phyloP scores from a whole-genome alignment of 306 rosid species.

The Ziziphus jujuba region DNA sequence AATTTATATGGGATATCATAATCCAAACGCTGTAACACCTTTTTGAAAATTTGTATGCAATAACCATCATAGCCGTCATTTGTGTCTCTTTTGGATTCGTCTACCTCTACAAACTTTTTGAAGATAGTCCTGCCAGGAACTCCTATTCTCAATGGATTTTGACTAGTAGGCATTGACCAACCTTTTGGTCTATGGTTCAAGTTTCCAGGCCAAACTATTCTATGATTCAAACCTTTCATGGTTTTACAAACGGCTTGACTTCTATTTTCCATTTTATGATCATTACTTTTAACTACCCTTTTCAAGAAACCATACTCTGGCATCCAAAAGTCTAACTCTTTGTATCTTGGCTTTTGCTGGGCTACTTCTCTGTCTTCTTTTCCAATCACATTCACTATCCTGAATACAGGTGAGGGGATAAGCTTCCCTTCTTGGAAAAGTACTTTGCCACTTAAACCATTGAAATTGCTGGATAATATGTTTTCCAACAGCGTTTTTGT shows the following conservation, averaged over 20 bases:
- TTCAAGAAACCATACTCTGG: conserved; percentile 33
- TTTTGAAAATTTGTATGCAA: conserved; percentile 47
- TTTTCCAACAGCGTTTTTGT: conserved; percentile 18
- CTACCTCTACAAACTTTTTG: conserved; percentile 57
- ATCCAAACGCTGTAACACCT: conserved; percentile 26
- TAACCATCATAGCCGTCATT: conserved; percentile 42
- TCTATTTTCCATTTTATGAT: not conserved
- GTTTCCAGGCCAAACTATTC: conserved; percentile 70
- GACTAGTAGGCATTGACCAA: conserved; percentile 55
- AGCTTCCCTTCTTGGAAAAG: conserved; percentile 42
- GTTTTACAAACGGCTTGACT: conserved; percentile 9
- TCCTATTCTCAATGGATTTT: conserved; percentile 52
- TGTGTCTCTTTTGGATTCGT: conserved; percentile 17
- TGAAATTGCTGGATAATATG: conserved; percentile 34
- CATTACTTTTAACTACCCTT: not conserved
- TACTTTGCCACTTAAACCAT: conserved; percentile 62
- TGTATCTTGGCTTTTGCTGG: conserved; percentile 1
- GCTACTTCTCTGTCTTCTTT: conserved; percentile 34
- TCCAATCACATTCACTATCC: conserved; percentile 52
- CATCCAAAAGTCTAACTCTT: conserved; percentile 59
- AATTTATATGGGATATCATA: conserved; percentile 49
- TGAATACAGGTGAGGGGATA: conserved; percentile 29
- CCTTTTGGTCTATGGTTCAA: conserved; percentile 45
- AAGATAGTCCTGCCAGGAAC: conserved; percentile 63
- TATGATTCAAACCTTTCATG: conserved; percentile 23